phyloP scores from a whole-genome alignment of 2,329 filamentous ascomycete genomes.

The Fusarium keratoplasticum region DNA sequence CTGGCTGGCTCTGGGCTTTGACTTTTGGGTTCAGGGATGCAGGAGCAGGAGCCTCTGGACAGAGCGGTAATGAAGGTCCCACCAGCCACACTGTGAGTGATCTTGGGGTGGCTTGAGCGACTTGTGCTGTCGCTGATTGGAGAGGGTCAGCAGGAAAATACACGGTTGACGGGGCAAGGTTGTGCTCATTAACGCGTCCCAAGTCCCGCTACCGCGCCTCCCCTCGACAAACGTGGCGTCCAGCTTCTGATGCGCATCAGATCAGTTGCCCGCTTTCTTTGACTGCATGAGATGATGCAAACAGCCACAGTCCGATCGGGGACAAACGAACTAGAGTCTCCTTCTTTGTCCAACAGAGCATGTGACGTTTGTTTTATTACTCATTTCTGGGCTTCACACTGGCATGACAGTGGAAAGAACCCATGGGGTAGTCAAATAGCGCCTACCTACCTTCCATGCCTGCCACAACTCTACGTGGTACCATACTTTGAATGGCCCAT shows the following conservation, averaged over 20 bases:
- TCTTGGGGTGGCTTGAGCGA: constrained; percentile 25
- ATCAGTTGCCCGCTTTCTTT: constrained; percentile 4
- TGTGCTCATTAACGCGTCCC: constrained; percentile 36
- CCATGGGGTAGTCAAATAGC: neutral
- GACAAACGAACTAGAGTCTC: neutral
- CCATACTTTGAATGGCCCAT: neutral
- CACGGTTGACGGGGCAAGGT: constrained; percentile 24
- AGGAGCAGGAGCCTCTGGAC: neutral
- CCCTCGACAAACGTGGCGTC: neutral
- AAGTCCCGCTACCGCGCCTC: constrained; percentile 7
- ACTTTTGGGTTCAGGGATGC: constrained; percentile 46
- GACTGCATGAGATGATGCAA: neutral
- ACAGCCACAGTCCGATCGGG: neutral
- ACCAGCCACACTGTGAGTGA: constrained; percentile 34
- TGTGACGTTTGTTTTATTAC: neutral
- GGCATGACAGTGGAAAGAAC: neutral
- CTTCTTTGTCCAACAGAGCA: neutral
- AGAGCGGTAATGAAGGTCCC: constrained; percentile 30
- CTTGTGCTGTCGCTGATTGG: constrained; percentile 26
- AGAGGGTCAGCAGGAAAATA: constrained; percentile 20
- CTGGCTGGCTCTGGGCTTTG: constrained; percentile 21
- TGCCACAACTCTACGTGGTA: neutral
- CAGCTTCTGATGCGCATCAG: neutral
- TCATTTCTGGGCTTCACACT: neutral
- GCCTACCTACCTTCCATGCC: neutral